phyloP scores from a whole-genome alignment of 2,329 filamentous ascomycete genomes.

The Pseudocercospora crystallina region DNA sequence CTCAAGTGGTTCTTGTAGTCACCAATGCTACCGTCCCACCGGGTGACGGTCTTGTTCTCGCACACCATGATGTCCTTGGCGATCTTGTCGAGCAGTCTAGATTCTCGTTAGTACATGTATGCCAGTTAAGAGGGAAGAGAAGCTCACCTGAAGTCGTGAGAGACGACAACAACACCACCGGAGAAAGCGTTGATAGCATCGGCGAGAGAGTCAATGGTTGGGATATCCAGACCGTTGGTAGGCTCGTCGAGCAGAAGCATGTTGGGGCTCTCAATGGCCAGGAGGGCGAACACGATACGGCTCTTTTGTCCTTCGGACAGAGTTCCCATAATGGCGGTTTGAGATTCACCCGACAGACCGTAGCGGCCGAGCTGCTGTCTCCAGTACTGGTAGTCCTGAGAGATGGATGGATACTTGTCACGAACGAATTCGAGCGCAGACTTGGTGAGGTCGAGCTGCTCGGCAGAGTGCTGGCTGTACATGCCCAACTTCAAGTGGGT shows the following conservation, averaged over 20 bases:
- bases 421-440: constrained; percentile 96
- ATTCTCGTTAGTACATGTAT: constrained; percentile 37
- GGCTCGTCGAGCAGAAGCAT: constrained; percentile 98
- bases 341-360: constrained; percentile 86
- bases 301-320: constrained; percentile 97
- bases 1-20: constrained; percentile 98
- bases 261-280: constrained; percentile 94
- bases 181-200: constrained; percentile 96
- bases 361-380: constrained; percentile 94
- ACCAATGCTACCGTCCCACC: constrained; percentile 86
- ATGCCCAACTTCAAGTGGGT: constrained; percentile 98
- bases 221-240: constrained; percentile 98
- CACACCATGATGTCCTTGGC: constrained; percentile 99
- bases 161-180: constrained; percentile 96
- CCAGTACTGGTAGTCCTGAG: constrained; percentile 99
- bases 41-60: constrained; percentile 90
- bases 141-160: constrained; percentile 94
- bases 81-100: constrained; percentile 94
- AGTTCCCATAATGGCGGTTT: constrained; percentile 97
- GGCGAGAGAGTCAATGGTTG: constrained; percentile 94
- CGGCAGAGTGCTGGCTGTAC: constrained; percentile 97
- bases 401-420: constrained; percentile 86
- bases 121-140: background rate
- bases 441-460: constrained; percentile 98
- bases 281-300: constrained; percentile 93